Conservation (phyloP, 768 basidiomycete genomes). For the Rhizopogon sp. region DNA sequence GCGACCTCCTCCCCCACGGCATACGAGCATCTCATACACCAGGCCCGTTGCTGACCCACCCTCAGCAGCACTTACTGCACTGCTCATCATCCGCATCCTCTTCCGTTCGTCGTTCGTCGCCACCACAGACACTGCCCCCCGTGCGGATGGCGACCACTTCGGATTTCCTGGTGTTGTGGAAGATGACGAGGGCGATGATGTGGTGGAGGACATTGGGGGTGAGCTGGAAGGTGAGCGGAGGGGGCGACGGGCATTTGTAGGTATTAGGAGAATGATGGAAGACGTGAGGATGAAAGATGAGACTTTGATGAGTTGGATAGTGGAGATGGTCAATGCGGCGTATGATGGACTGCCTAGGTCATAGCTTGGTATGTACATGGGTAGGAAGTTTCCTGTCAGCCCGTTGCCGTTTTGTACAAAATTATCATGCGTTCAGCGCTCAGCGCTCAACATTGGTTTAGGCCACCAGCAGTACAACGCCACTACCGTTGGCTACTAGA, state of each 20-base stretch:
- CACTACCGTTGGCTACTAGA: too few relatives aligned
- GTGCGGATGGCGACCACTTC: slow-evolving; percentile 80
- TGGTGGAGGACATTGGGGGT: slow-evolving; percentile 24
- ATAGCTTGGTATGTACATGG: neutral
- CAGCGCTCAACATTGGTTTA: too few relatives aligned
- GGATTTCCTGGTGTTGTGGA: slow-evolving; percentile 84
- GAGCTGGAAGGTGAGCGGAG: slow-evolving; percentile 67
- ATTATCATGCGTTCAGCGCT: neutral
- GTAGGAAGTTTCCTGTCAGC: too few relatives aligned
- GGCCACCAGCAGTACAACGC: neutral
- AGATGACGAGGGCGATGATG: slow-evolving; percentile 61
- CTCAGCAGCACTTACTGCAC: slow-evolving; percentile 70
- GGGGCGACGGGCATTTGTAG: slow-evolving; percentile 68
- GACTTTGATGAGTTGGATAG: slow-evolving; percentile 50
- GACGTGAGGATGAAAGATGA: slow-evolving; percentile 65
- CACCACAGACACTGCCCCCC: slow-evolving; percentile 51
- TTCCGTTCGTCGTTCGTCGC: slow-evolving; percentile 78
- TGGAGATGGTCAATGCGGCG: slow-evolving; percentile 54
- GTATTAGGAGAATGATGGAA: slow-evolving; percentile 54
- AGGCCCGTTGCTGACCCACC: slow-evolving; percentile 60
- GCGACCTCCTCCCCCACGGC: slow-evolving; percentile 66
- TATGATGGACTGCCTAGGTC: slow-evolving; percentile 27
- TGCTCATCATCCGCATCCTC: slow-evolving; percentile 79
- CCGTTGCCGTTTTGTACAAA: neutral
- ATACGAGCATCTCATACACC: slow-evolving; percentile 53